A percentile compares a stretch with the other conserved stretches of the same genome.
Conservation (phyloP, 495 filamentous ascomycete species). For the Aspergillus hancockii region DNA sequence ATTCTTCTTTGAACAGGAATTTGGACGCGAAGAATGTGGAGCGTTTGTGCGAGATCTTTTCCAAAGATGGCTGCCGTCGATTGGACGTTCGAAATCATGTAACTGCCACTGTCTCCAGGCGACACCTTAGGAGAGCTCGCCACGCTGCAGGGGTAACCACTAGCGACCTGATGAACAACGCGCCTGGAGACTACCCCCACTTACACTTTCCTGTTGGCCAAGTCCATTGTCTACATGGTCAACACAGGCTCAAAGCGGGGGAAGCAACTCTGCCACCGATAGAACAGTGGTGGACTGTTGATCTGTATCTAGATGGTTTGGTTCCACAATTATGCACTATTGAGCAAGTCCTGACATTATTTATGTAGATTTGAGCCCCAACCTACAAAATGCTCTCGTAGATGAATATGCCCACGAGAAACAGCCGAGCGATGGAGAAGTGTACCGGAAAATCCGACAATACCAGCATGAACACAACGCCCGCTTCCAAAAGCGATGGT, state of each 20-base stretch:
- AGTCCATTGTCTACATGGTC: slow-evolving; percentile 35
- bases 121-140: slow-evolving; percentile 15
- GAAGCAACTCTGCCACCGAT: slow-evolving; percentile 20
- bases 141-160: slow-evolving; percentile 7
- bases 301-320: slow-evolving; percentile 38
- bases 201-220: slow-evolving; percentile 13
- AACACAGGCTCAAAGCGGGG: slow-evolving; percentile 33
- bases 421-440: slow-evolving; percentile 31
- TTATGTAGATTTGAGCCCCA: slow-evolving; percentile 24
- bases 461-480: slow-evolving; percentile 30
- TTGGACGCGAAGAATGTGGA: slow-evolving; percentile 22
- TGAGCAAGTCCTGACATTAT: not conserved
- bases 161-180: slow-evolving; percentile 11
- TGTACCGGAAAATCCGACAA: slow-evolving; percentile 40
- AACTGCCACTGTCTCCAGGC: slow-evolving; percentile 24
- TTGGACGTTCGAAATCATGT: slow-evolving; percentile 25
- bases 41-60: slow-evolving; percentile 24
- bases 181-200: slow-evolving; percentile 9
- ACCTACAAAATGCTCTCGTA: slow-evolving; percentile 21
- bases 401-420: slow-evolving; percentile 39
- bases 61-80: slow-evolving; percentile 22
- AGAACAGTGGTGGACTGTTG: slow-evolving; percentile 38
- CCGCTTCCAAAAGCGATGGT: slow-evolving; percentile 29
- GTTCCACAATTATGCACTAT: not conserved
- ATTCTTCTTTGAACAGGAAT: slow-evolving; percentile 11